A percentile compares a stretch with the other conserved stretches of the same genome.
phyloP scores from a whole-genome alignment of 495 filamentous ascomycete species.

The Neurospora sp. region DNA sequence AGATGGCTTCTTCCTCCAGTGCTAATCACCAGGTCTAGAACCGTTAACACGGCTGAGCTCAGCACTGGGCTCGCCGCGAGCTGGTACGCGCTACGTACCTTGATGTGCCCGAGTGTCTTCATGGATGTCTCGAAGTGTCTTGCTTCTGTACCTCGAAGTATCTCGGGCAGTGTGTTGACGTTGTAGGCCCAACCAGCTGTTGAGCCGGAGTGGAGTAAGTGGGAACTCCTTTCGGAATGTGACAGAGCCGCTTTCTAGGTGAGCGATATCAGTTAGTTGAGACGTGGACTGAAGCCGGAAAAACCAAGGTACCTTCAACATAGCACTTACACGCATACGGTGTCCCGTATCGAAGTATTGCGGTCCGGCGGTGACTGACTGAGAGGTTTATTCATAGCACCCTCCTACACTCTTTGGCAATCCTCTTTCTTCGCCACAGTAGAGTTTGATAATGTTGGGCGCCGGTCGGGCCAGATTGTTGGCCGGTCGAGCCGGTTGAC shows the following conservation, averaged over 20 bases:
- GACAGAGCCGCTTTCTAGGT: background rate
- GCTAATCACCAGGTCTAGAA: background rate
- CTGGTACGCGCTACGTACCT: background rate
- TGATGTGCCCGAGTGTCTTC: background rate
- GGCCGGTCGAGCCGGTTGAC: background rate
- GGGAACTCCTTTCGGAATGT: background rate
- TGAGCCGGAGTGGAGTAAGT: background rate
- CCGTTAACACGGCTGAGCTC: background rate
- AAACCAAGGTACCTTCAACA: background rate
- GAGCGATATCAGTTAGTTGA: background rate
- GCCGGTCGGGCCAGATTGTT: background rate
- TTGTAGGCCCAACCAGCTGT: background rate
- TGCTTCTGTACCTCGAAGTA: background rate
- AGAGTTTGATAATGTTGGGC: background rate
- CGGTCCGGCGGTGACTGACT: background rate
- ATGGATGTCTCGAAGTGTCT: background rate
- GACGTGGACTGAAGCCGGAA: background rate
- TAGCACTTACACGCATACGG: background rate
- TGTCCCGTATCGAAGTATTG: background rate
- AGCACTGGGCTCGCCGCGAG: background rate
- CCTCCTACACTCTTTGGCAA: background rate
- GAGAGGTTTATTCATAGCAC: background rate
- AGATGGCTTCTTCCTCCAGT: background rate
- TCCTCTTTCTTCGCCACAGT: background rate
- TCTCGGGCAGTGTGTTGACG: background rate